Base-by-base conservation (phyloP, 1,139 yeast species). In the Diutina ranongensis region DNA sequence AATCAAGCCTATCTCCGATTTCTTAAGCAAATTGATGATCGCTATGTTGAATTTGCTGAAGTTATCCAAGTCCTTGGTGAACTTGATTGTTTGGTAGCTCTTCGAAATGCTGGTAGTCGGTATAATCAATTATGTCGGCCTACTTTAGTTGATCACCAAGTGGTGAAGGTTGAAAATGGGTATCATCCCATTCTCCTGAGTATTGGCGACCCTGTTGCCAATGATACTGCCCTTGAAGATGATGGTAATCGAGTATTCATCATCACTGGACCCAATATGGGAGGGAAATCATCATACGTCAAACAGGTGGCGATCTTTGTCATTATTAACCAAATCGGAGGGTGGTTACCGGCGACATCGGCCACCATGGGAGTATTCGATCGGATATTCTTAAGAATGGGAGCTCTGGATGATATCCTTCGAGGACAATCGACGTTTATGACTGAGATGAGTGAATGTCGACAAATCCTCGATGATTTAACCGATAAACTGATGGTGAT, bases 211-310 rank as follows among this genome's bases (percentile, higher is more conserved):
- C 85, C 80, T 57, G 86, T 89, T 5, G 73, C 95, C 2, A 92
- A 89, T 56, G 78, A 81, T 52, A 73, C 83, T 8, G 48, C 59
- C 2, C 72, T 86, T 65, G 54, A 66, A 3, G 58, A 62, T 13
- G 60, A 65, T 44, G 59, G 64, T 1, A 66, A 73, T 19, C 63
- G 84, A 35, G 74, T 80, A 1, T 62, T 83, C 51, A 71, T 86
- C 9, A 72, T 84, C 25, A 80, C 88, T 0, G 86, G 86, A 0
- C 85, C 88, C 0, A 81, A 81, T 51, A 81, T 81, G 88, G 88
- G 88, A 5, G 88, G 88, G 2, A 81, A 81, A 55, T 77, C 83
- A n/a, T 76, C 83, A 0, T 77, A 76, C 55, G 83, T 80, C 25
- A 69, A 82, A 40, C 83, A 79, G 50, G 67, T 78, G 10, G 87